These are phyloP conservation scores for Phoma sp. DNA, from an alignment of 2,329 filamentous ascomycete species.

Conservation along the genomic window DNA sequence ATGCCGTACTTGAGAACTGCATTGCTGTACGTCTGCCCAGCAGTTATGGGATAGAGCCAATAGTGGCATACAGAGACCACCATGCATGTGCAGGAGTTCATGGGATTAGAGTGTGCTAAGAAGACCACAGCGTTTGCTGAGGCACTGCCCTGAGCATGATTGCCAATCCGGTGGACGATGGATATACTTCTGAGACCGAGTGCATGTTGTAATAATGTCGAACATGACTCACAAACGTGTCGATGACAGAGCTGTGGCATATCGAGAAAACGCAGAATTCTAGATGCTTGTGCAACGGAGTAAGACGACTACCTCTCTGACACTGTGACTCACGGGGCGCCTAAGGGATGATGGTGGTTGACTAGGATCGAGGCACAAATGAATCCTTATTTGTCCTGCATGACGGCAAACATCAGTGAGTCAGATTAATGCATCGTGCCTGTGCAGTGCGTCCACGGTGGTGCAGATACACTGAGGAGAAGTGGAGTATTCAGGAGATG, in stretches of 20 bases:
- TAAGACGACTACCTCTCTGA: background rate
- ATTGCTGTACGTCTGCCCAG: too few species aligned
- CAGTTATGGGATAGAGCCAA: too few species aligned
- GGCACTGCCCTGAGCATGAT: background rate
- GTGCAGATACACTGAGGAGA: background rate
- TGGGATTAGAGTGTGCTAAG: too few species aligned
- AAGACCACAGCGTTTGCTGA: too few species aligned
- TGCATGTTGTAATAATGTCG: background rate
- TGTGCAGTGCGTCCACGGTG: background rate
- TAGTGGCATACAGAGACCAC: too few species aligned
- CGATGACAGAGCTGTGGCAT: background rate
- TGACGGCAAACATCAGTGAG: background rate
- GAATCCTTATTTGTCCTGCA: background rate
- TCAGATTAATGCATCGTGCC: background rate
- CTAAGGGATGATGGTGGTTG: background rate
- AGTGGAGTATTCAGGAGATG: too few species aligned
- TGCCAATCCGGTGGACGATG: background rate
- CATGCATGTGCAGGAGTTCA: too few species aligned
- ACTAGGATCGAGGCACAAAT: background rate
- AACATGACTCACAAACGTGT: background rate
- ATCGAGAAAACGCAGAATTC: background rate
- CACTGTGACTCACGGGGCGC: slow-evolving; percentile 1
- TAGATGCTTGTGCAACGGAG: background rate
- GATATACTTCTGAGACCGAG: background rate
- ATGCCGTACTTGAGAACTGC: too few species aligned